Conservation (phyloP, 495 filamentous ascomycete genomes). For the Penicillium simplicissimum region DNA sequence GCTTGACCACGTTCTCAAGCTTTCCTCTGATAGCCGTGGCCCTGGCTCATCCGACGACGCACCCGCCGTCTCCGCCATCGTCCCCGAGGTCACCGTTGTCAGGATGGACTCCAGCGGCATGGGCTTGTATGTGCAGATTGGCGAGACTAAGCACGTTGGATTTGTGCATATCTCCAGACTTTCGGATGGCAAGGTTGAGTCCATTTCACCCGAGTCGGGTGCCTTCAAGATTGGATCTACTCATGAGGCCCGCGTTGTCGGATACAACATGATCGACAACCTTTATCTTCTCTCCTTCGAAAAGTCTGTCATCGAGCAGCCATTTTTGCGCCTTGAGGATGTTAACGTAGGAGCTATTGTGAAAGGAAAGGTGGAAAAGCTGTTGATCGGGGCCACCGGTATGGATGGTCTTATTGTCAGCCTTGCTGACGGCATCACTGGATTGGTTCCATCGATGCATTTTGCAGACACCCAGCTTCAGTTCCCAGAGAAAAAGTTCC, state of each 20-base stretch:
- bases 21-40: conserved; percentile 52
- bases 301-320: conserved; percentile 76
- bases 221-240: conserved; percentile 72
- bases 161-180: conserved; percentile 94
- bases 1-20: conserved; percentile 74
- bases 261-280: conserved; percentile 84
- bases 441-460: conserved; percentile 83
- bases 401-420: conserved; percentile 79
- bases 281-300: conserved; percentile 85
- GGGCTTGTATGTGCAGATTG: conserved; percentile 81
- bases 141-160: conserved; percentile 68
- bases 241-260: conserved; percentile 79
- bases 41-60: conserved; percentile 49
- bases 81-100: conserved; percentile 73
- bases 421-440: conserved; percentile 81
- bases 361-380: conserved; percentile 79
- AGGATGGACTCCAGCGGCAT: conserved; percentile 68
- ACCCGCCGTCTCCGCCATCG: conserved; percentile 71
- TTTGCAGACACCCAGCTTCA: conserved; percentile 83
- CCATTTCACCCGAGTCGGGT: conserved; percentile 70
- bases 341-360: conserved; percentile 78
- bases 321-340: conserved; percentile 88
- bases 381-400: conserved; percentile 71
- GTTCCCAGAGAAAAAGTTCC: conserved; percentile 94
- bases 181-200: conserved; percentile 82